Base-by-base conservation (phyloP, 352 stramenopile genomes). In the Elongisporangium prolatum region DNA sequence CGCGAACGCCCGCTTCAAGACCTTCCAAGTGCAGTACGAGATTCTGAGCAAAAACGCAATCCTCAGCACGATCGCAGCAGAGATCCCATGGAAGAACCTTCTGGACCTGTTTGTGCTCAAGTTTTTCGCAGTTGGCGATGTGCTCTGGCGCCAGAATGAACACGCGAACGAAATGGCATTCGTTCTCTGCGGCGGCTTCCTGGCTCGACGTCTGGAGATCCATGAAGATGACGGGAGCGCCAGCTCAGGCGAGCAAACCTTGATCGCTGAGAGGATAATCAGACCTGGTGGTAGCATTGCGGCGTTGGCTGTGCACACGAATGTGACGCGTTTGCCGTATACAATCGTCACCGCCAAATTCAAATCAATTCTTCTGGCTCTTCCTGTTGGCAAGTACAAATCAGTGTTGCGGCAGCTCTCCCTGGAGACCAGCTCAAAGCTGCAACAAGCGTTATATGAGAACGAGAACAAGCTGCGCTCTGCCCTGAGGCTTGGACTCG, bases 71-170 rank as follows among this genome's bases (percentile, higher is more conserved):
- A 71, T 89, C 9, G 64, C 73, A 6, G 62, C 71, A 10, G 72
- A 84, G 34, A 74, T 86, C 54, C 69, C 78, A 21, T 85, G 74
- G 73, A 77, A 78, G n/a, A 84, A 86, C 40, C 56, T 88, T 14
- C 69, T 86, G 20, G 74, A 87, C 24, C 51, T 84, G 24, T 84
- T 82, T 48, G 55, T 73, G 20, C 62, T 85, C 50, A 77, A 84
- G 56, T 84, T 80, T 53, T 77, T 68, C 38, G 74, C 65, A 1
- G 74, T 84, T 13, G 72, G 72, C 6, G 76, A 85, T 20, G 60
- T 79, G 50, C 51, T 84, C 1, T 80, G 68, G 60, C 52, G 48
- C 1, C 64, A 81, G 34, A 69, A 64, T 2, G 72, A 79, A 8
- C 68, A 78, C 4, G 63, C 72, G 14, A 68, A 71, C 21, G 75